Evolutionary conservation across 306 rosid species (phyloP), one percentile per base, ranked within the genome.

Genomic region (Fragaria vesca): DNA sequence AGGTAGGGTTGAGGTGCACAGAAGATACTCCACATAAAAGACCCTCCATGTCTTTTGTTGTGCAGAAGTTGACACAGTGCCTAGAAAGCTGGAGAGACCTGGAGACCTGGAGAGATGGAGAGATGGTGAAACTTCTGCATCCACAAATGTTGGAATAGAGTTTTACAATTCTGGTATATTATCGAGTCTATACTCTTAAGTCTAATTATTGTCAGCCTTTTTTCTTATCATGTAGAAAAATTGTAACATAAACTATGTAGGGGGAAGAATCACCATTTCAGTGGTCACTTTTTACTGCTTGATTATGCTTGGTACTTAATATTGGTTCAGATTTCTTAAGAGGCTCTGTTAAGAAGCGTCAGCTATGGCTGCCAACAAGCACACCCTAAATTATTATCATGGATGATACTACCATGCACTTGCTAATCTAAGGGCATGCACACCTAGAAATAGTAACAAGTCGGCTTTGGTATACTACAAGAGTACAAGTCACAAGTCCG

Each of bases 1-100:
- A 57, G 0, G 62, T 62, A 9, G 82, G 69, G 51, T 45, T 82
- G 61, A 60, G 18, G 45, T 82, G 85, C 62, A 78, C 77, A 4
- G 72, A 40, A 60, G 69, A 58, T 13, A 73, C 8, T 75, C 82
- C 73, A 17, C 77, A 60, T 2, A 71, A 61, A 21, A 26, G 73
- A 66, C 79, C 82, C 0, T 32, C 34, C 15, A 75, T 75, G 82
- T 73, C 80, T 38, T 68, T 11, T 1, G 82, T 69, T 57, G 55
- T 38, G 45, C 76, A 43, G 20, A 58, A 28, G 76, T n/a, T 82
- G 63, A 48, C 30, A 60, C 30, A 67, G 38, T 34, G 30, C 30
- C 55, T 68, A 28, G 45, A 73, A 67, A 81, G 67, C 73, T 30
- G 32, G 32, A 30, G 32, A 30, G 2, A 24, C n/a, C 20, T 10